A percentile compares a stretch with the other conserved stretches of the same genome.
phyloP scores from a whole-genome alignment of 768 basidiomycete genomes.

The Auricularia sp. region DNA sequence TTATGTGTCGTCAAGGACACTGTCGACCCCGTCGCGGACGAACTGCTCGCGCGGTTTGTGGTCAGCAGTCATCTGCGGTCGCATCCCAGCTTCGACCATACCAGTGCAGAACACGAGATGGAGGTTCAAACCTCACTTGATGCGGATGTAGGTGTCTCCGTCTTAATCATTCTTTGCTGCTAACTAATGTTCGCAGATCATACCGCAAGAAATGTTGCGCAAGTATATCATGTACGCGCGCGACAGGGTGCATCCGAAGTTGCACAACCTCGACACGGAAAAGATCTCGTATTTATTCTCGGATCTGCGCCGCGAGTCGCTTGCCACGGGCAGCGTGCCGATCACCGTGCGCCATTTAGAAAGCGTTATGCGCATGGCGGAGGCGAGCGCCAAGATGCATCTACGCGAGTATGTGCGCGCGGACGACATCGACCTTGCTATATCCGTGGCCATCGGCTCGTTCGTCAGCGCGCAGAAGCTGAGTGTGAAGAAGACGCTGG shows the following conservation, averaged over 20 bases:
- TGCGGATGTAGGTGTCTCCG: slow-evolving; percentile 62
- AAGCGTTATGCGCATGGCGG: slow-evolving; percentile 98
- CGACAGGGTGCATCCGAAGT: slow-evolving; percentile 84
- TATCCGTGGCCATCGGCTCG: slow-evolving; percentile 88
- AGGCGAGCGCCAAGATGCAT: slow-evolving; percentile 98
- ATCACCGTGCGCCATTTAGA: slow-evolving; percentile 97
- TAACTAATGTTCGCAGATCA: slow-evolving; percentile 48
- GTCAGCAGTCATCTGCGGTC: slow-evolving; percentile 92
- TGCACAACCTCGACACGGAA: slow-evolving; percentile 92
- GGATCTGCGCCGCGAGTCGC: slow-evolving; percentile 89
- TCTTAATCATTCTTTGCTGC: not conserved
- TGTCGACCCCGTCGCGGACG: slow-evolving; percentile 94
- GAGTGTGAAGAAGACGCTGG: slow-evolving; percentile 95
- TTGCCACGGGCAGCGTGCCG: slow-evolving; percentile 96
- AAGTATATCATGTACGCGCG: slow-evolving; percentile 99
- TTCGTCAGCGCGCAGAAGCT: slow-evolving; percentile 97
- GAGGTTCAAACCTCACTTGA: slow-evolving; percentile 83
- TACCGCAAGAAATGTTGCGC: slow-evolving; percentile 89
- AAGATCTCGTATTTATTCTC: slow-evolving; percentile 91
- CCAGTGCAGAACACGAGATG: slow-evolving; percentile 67
- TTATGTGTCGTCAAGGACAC: slow-evolving; percentile 97
- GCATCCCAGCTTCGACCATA: slow-evolving; percentile 85
- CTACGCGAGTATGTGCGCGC: slow-evolving; percentile 89
- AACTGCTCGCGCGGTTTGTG: slow-evolving; percentile 93
- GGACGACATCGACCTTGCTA: slow-evolving; percentile 95